Conservation (phyloP, 805 yeast species). For the Ogataea allantospora region DNA sequence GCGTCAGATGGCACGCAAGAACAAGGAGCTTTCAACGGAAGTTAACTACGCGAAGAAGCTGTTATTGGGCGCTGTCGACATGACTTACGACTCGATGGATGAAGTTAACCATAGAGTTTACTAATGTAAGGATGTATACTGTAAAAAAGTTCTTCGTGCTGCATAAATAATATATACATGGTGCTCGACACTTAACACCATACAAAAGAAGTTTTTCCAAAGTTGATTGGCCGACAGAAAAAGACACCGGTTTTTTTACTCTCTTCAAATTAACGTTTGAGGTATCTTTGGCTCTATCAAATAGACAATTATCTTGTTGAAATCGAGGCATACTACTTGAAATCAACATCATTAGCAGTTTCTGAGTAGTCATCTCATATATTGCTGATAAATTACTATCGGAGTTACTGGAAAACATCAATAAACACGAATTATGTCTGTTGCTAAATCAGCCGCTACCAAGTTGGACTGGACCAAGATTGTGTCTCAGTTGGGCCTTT, state of each 20-base stretch:
- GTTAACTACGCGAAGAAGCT: slow-evolving; percentile 27
- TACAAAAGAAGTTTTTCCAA: slow-evolving; percentile 6
- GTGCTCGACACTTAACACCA: slow-evolving; percentile 9
- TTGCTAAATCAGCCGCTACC: slow-evolving; percentile 61
- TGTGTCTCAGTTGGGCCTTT: slow-evolving; percentile 81
- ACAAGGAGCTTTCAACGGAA: slow-evolving; percentile 24
- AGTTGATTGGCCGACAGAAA: slow-evolving; percentile 15
- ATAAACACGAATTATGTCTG: slow-evolving; percentile 22
- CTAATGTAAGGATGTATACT: slow-evolving; percentile 7
- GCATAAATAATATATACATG: not conserved
- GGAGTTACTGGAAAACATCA: slow-evolving; percentile 12
- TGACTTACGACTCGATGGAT: slow-evolving; percentile 28
- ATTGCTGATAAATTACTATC: slow-evolving; percentile 1
- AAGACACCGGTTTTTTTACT: slow-evolving; percentile 10
- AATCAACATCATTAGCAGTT: slow-evolving; percentile 1
- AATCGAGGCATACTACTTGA: slow-evolving; percentile 1
- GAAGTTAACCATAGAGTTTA: slow-evolving; percentile 20
- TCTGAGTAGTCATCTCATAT: not conserved
- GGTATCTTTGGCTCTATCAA: slow-evolving; percentile 8
- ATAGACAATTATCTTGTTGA: slow-evolving; percentile 5
- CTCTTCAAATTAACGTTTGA: slow-evolving; percentile 4
- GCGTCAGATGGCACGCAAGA: slow-evolving; percentile 21
- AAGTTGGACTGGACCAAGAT: slow-evolving; percentile 96
- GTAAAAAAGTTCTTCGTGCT: not conserved
- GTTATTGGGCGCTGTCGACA: slow-evolving; percentile 26